Conservation (phyloP, 192 early-diverging fungal genomes). For the Backusella circina region DNA sequence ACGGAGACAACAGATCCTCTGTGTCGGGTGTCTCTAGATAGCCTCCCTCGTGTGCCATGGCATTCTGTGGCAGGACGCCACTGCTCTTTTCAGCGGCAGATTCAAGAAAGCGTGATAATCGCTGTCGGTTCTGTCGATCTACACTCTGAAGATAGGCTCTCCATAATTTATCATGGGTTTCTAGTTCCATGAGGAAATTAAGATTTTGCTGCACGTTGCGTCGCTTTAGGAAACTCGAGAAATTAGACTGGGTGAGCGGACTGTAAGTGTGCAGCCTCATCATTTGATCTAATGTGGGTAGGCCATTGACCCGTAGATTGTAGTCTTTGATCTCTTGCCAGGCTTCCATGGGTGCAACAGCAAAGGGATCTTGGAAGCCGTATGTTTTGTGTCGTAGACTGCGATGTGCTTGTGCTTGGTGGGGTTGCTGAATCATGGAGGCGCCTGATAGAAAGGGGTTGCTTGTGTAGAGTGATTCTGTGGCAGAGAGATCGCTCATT, state of each 20-base stretch:
- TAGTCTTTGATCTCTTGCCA: conserved; percentile 40
- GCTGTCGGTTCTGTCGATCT: conserved; percentile 9
- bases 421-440: not conserved
- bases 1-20: not conserved
- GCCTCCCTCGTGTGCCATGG: not conserved
- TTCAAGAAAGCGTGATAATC: not conserved
- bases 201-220: conserved; percentile 37
- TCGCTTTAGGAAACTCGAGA: conserved; percentile 30
- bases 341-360: conserved; percentile 29
- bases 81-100: not conserved
- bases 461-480: not conserved
- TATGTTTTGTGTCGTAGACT: conserved; percentile 18
- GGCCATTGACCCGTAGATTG: conserved; percentile 31
- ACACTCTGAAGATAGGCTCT: conserved; percentile 20
- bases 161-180: conserved; percentile 41
- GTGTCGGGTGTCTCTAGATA: conserved; percentile 19
- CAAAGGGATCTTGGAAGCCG: conserved; percentile 29
- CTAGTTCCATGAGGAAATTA: conserved; percentile 39
- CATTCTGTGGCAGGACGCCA: not conserved
- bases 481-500: not conserved
- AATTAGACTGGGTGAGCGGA: conserved; percentile 38
- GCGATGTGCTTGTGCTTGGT: not conserved
- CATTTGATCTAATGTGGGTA: conserved; percentile 39
- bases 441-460: conserved; percentile 15
- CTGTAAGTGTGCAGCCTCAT: conserved; percentile 20